phyloP scores from a whole-genome alignment of 495 filamentous ascomycete genomes.

The Jackrogersella minutella region DNA sequence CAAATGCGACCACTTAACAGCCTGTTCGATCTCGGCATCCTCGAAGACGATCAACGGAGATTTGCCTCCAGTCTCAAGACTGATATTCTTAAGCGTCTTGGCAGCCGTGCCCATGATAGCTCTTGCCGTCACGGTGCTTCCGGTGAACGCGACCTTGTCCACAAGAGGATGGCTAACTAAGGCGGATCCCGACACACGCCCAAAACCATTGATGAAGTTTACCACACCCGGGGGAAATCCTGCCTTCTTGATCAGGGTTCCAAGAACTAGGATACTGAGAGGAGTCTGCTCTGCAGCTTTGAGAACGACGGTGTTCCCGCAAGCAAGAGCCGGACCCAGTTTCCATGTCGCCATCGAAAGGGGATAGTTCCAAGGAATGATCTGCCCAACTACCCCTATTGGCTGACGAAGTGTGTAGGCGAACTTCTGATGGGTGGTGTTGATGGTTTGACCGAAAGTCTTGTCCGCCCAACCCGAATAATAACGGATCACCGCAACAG shows the following conservation, averaged over 20 bases:
- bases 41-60: slow-evolving; percentile 7
- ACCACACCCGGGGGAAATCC: slow-evolving; percentile 3
- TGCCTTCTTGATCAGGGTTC: slow-evolving; percentile 5
- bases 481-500: background rate
- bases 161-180: slow-evolving; percentile 3
- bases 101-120: slow-evolving; percentile 7
- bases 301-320: slow-evolving; percentile 6
- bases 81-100: slow-evolving; percentile 14
- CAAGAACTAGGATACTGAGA: slow-evolving; percentile 4
- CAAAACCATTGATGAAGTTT: slow-evolving; percentile 1
- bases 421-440: slow-evolving; percentile 1
- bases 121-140: background rate
- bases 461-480: slow-evolving; percentile 9
- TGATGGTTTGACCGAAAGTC: slow-evolving; percentile 3
- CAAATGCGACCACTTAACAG: slow-evolving; percentile 2
- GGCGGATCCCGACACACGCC: background rate
- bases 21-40: slow-evolving; percentile 2
- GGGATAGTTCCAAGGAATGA: slow-evolving; percentile 8
- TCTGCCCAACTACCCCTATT: background rate
- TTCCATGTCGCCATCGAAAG: slow-evolving; percentile 15
- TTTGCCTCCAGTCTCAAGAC: slow-evolving; percentile 10
- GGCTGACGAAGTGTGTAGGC: slow-evolving; percentile 8
- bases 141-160: slow-evolving; percentile 9
- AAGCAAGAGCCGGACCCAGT: slow-evolving; percentile 2
- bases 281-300: slow-evolving; percentile 7